Percentiles rank a stretch among this genome's conserved stretches.
Conservation (phyloP, 2,329 filamentous ascomycete species). For the Colletotrichum agaves region DNA sequence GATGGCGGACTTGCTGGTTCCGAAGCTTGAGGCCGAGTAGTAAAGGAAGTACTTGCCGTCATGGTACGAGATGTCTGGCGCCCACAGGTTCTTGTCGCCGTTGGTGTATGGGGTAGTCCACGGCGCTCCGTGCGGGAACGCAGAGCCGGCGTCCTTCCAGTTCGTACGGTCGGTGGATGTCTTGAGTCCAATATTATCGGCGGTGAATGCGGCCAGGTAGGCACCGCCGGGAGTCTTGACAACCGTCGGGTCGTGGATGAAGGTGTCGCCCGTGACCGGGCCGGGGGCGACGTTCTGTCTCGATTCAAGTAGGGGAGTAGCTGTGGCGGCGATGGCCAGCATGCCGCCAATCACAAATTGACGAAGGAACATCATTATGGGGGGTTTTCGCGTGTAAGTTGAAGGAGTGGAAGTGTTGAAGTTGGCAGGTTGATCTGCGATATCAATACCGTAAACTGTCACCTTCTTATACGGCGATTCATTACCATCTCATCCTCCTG, state of each 20-base stretch:
- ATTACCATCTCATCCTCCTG: too few species aligned
- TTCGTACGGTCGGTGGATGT: slow-evolving; percentile 47
- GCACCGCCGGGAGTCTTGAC: slow-evolving; percentile 43
- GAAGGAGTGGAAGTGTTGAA: too few species aligned
- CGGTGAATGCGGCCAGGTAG: slow-evolving; percentile 45
- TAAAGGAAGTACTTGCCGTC: slow-evolving; percentile 47
- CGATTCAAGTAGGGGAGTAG: neutral
- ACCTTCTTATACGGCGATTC: too few species aligned
- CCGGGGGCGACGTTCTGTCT: slow-evolving; percentile 39
- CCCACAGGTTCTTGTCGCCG: slow-evolving; percentile 52
- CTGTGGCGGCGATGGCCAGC: neutral
- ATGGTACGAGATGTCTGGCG: slow-evolving; percentile 62
- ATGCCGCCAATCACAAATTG: neutral
- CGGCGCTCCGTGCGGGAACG: slow-evolving; percentile 45
- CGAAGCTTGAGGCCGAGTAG: slow-evolving; percentile 47
- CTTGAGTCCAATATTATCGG: slow-evolving; percentile 44
- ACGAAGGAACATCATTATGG: neutral
- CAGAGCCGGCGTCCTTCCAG: slow-evolving; percentile 45
- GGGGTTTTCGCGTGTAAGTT: neutral
- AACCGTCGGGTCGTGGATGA: slow-evolving; percentile 45
- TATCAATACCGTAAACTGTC: too few species aligned
- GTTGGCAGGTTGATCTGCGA: too few species aligned
- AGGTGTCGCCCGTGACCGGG: slow-evolving; percentile 41
- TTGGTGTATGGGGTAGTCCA: slow-evolving; percentile 47
- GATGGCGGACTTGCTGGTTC: slow-evolving; percentile 44